These are phyloP conservation scores for Lasiodiplodia citricola DNA, from an alignment of 2,329 filamentous ascomycete species.

Conservation along the genomic window DNA sequence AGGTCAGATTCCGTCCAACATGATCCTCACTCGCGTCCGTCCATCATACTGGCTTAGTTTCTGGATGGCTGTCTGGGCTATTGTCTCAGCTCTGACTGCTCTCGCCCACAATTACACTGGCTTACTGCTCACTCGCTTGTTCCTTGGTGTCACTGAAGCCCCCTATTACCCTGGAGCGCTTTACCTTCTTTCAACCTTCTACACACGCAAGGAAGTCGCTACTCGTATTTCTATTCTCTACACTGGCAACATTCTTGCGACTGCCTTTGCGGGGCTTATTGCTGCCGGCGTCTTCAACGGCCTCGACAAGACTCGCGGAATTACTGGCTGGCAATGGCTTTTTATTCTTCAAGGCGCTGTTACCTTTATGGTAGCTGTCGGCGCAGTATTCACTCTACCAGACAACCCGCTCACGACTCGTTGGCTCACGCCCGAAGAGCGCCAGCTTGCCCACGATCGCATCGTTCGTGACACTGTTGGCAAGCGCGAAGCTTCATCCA, in stretches of 20 bases:
- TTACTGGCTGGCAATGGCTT: constrained; percentile 3
- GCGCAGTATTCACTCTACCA: constrained; percentile 34
- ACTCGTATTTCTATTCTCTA: constrained; percentile 46
- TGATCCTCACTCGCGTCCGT: constrained; percentile 43
- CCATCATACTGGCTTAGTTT: background rate
- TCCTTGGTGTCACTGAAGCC: constrained; percentile 45
- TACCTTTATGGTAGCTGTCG: constrained; percentile 33
- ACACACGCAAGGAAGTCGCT: constrained; percentile 46
- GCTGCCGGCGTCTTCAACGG: constrained; percentile 40
- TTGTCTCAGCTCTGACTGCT: constrained; percentile 46
- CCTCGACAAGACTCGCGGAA: constrained; percentile 34
- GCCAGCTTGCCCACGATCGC: constrained; percentile 44
- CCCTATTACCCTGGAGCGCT: constrained; percentile 42
- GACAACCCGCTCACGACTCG: constrained; percentile 47
- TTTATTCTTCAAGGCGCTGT: constrained; percentile 10
- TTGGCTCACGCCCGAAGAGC: constrained; percentile 55
- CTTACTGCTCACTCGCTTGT: constrained; percentile 45
- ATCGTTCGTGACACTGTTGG: constrained; percentile 58
- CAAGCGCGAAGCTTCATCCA: constrained; percentile 37
- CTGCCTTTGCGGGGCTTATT: constrained; percentile 50
- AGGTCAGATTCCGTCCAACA: constrained; percentile 48
- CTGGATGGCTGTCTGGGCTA: constrained; percentile 48
- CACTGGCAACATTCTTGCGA: constrained; percentile 46
- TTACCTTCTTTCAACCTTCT: constrained; percentile 43
- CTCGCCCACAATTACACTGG: constrained; percentile 42